phyloP scores from a whole-genome alignment of 306 rosid genomes.

The Glycine soja region DNA sequence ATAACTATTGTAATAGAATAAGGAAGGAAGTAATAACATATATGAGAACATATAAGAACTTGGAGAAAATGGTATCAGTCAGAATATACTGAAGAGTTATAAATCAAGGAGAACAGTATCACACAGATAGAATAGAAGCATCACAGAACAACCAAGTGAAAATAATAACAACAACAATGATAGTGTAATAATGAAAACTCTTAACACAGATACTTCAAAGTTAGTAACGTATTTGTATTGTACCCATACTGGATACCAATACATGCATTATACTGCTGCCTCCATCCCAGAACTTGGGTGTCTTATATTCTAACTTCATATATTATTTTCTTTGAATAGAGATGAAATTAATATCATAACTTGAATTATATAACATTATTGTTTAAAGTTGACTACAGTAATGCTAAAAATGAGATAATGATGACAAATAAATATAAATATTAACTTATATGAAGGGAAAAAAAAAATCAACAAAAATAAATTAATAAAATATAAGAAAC shows the following conservation, averaged over 20 bases:
- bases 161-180: neutral
- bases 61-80: slow-evolving; percentile 5
- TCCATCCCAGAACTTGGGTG: no score
- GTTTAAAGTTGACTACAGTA: no score
- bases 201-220: neutral
- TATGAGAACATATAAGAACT: slow-evolving; percentile 33
- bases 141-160: slow-evolving; percentile 17
- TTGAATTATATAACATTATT: no score
- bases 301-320: no score
- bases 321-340: no score
- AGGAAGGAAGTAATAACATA: slow-evolving; percentile 42
- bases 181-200: neutral
- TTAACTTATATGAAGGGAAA: no score
- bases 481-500: no score
- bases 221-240: neutral
- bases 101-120: slow-evolving; percentile 32
- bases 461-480: no score
- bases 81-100: slow-evolving; percentile 35
- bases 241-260: neutral
- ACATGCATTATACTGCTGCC: neutral
- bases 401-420: no score
- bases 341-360: no score
- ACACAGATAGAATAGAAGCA: slow-evolving; percentile 17
- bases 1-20: slow-evolving; percentile 61
- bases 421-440: no score